Conservation (phyloP, 2,329 filamentous ascomycete species). For the Claviceps humidiphila region DNA sequence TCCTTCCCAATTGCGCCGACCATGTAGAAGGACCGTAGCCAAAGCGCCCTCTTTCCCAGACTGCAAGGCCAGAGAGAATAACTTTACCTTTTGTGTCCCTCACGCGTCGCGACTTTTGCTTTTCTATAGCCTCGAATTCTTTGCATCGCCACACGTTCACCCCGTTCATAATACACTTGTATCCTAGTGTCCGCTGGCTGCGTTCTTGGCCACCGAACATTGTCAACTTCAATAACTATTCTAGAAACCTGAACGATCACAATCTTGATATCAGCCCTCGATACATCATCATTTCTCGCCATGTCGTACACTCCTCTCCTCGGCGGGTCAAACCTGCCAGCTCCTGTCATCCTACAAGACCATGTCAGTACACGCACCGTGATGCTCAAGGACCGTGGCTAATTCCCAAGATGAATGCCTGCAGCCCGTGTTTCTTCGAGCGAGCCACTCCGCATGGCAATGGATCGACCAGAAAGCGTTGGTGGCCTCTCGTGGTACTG, state of each 20-base stretch:
- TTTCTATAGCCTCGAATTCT: conserved; percentile 2
- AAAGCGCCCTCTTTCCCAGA: neutral
- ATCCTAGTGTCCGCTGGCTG: neutral
- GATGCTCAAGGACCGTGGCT: too few relatives aligned
- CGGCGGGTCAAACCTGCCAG: conserved; percentile 16
- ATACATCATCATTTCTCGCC: neutral
- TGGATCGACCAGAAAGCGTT: conserved; percentile 32
- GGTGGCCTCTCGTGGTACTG: conserved; percentile 27
- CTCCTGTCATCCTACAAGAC: conserved; percentile 21
- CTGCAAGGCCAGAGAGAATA: neutral
- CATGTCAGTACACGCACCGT: conserved; percentile 15
- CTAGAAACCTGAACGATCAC: neutral
- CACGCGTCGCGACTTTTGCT: neutral
- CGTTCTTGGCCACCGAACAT: neutral
- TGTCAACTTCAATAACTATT: neutral
- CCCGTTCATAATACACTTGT: neutral
- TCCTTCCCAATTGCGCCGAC: neutral
- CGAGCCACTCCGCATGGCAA: conserved; percentile 37
- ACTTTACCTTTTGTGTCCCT: neutral
- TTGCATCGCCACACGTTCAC: conserved; percentile 2
- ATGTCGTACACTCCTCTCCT: conserved; percentile 26
- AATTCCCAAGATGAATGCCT: neutral
- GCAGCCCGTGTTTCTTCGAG: conserved; percentile 37
- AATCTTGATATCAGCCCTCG: neutral
- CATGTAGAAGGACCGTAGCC: neutral